Evolutionary conservation across 225 moss, liverwort and hornwort species (phyloP).

Genomic region (Bryum argenteum): DNA sequence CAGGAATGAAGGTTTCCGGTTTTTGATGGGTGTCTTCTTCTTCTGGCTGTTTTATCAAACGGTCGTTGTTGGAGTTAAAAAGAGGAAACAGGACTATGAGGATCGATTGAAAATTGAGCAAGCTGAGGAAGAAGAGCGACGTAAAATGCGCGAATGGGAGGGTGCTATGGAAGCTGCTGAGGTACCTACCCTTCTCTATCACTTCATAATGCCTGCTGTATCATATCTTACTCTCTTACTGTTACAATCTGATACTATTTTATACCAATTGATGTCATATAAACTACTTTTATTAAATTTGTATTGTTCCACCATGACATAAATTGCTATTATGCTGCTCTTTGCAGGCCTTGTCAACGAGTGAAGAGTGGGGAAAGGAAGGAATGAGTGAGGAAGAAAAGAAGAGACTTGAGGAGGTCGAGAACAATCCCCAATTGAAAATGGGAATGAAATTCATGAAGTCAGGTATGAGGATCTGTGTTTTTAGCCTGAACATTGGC

Average conservation of each 20-base stretch:
- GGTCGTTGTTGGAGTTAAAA: constrained; percentile 96
- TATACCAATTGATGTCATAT: too few species aligned
- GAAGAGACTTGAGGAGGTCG: constrained; percentile 89
- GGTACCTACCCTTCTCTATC: constrained; percentile 30
- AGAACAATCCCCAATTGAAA: constrained; percentile 90
- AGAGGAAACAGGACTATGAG: constrained; percentile 97
- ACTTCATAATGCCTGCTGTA: neutral
- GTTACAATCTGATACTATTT: too few species aligned
- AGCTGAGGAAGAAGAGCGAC: constrained; percentile 92
- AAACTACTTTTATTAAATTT: too few species aligned
- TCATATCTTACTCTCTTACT: neutral
- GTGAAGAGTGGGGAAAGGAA: constrained; percentile 84
- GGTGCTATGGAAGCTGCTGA: constrained; percentile 96
- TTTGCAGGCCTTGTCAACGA: constrained; percentile 61
- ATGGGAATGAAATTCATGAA: constrained; percentile 96
- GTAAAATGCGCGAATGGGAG: constrained; percentile 99
- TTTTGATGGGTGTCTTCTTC: constrained; percentile 93
- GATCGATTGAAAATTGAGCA: constrained; percentile 96
- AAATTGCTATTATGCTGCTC: constrained; percentile 16
- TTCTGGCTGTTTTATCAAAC: constrained; percentile 98
- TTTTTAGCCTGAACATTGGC: too few species aligned
- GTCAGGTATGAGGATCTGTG: constrained; percentile 52
- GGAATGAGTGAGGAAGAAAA: constrained; percentile 90
- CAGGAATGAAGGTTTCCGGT: constrained; percentile 93
- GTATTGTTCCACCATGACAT: too few species aligned